Evolutionary conservation across 2,329 filamentous ascomycete species (phyloP), one percentile per base, ranked within the genome.

Genomic region (Ambrosiella cleistominuta): DNA sequence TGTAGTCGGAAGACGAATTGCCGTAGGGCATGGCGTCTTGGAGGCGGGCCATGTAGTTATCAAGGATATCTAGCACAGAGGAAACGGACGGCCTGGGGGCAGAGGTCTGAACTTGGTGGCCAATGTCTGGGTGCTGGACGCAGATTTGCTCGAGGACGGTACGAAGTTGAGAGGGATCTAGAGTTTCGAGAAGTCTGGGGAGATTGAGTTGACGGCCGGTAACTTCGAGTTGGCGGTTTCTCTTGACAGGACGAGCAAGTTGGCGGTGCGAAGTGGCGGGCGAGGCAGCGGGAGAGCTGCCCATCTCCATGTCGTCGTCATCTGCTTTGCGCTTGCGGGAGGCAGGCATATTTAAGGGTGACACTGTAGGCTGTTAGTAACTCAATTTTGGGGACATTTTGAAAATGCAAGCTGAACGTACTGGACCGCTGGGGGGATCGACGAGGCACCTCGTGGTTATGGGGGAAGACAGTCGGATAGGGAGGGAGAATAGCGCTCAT

Each of bases 131-230:
- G 67, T 95, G 88, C 64, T 86, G 82, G 66, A 95, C 86, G 73
- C 90, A 96, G 67, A 98, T 86, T 57, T 86, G 84, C 68, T 90
- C 87, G n/a, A 98, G 78, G 1, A 96, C 83, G 40, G 81, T 82
- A 64, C 91, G 83, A 66, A 98, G 78, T 63, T 94, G 87, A 61
- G 86, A 80, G 61, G 83, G 84, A 66, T 94, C 88, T 50, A 98
- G 80, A 0, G 93, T 97, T 72, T 98, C 91, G 62, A 98, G 82
- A n/a, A 98, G 79, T 66, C 93, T 84, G 59, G 77, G 74, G 7
- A 81, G 72, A 1, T 73, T 65, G 47, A 82, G 70, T 15, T 76
- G 76, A 35, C 78, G 74, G n/a, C 78, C 79, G 52, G 71, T 68
- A 61, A 88, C 69, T 64, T 94, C 89, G 64, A 83, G 77, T 12